These are phyloP conservation scores for Pelargonium myrrhifolium DNA, from an alignment of 441 rosid species.

Conservation along the genomic window DNA sequence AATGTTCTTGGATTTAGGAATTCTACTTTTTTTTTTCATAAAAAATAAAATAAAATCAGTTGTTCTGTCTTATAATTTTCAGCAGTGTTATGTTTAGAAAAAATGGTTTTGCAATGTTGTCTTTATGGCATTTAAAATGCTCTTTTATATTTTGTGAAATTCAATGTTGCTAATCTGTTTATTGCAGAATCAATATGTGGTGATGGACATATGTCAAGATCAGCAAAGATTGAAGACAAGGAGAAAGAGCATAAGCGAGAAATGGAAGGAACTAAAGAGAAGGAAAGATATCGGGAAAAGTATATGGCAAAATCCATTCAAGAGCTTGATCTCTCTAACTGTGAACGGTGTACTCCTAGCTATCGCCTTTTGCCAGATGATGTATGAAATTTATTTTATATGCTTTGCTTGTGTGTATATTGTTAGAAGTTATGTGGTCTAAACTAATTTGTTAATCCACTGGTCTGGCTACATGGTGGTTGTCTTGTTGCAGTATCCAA, in stretches of 20 bases:
- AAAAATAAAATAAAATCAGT: background rate
- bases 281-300: slow-evolving; percentile 56
- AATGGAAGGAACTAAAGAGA: slow-evolving; percentile 59
- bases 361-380: slow-evolving; percentile 89
- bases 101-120: background rate
- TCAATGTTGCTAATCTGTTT: slow-evolving; percentile 19
- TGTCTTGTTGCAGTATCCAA: slow-evolving; percentile 58
- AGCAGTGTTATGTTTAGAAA: background rate
- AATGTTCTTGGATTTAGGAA: background rate
- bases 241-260: slow-evolving; percentile 60
- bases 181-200: slow-evolving; percentile 48
- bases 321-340: slow-evolving; percentile 90
- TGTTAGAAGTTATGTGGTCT: background rate
- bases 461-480: background rate
- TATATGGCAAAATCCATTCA: slow-evolving; percentile 76
- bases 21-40: background rate
- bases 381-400: slow-evolving; percentile 33
- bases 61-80: background rate
- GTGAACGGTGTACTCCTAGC: slow-evolving; percentile 97
- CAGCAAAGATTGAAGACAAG: slow-evolving; percentile 60
- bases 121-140: background rate
- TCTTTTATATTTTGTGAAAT: background rate
- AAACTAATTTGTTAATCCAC: background rate
- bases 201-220: slow-evolving; percentile 56
- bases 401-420: background rate